Evolutionary conservation across 2,329 filamentous ascomycete species (phyloP).

Genomic region (Xylariaceae sp.): DNA sequence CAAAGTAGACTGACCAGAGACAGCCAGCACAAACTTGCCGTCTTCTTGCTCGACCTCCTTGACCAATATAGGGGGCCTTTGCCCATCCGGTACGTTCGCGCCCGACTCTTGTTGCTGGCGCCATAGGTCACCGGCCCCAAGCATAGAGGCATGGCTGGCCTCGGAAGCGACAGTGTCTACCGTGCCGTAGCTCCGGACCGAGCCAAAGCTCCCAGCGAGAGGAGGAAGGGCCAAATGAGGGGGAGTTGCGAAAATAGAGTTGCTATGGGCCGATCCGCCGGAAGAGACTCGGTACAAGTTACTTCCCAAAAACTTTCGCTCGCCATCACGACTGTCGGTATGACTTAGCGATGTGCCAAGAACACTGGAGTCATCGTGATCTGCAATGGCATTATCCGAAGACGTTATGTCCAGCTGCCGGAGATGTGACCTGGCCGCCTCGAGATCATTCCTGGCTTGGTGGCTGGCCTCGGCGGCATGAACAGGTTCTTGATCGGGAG

Average conservation of each 20-base stretch:
- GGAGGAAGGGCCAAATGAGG: conserved; percentile 64
- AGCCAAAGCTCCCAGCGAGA: conserved; percentile 67
- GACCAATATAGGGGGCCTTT: conserved; percentile 73
- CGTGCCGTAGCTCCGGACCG: conserved; percentile 52
- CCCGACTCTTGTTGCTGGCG: conserved; percentile 48
- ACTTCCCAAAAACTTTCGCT: conserved; percentile 43
- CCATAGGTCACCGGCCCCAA: conserved; percentile 48
- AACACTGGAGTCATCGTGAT: conserved; percentile 23
- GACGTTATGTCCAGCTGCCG: conserved; percentile 43
- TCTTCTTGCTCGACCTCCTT: conserved; percentile 79
- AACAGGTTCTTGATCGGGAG: conserved; percentile 49
- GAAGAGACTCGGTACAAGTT: conserved; percentile 33
- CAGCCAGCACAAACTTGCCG: conserved; percentile 75
- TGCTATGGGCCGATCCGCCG: conserved; percentile 29
- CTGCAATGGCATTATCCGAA: conserved; percentile 21
- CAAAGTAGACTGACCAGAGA: conserved; percentile 90
- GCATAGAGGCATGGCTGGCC: conserved; percentile 42
- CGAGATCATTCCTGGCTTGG: conserved; percentile 38
- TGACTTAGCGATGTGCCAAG: conserved; percentile 10
- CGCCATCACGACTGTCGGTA: conserved; percentile 22
- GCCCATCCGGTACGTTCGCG: conserved; percentile 47
- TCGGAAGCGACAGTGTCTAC: conserved; percentile 44
- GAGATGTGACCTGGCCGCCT: conserved; percentile 41
- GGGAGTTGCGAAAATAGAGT: conserved; percentile 53
- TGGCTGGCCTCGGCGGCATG: conserved; percentile 33